phyloP scores from a whole-genome alignment of 192 early-diverging fungal genomes.

The Oehlia diaphana region DNA sequence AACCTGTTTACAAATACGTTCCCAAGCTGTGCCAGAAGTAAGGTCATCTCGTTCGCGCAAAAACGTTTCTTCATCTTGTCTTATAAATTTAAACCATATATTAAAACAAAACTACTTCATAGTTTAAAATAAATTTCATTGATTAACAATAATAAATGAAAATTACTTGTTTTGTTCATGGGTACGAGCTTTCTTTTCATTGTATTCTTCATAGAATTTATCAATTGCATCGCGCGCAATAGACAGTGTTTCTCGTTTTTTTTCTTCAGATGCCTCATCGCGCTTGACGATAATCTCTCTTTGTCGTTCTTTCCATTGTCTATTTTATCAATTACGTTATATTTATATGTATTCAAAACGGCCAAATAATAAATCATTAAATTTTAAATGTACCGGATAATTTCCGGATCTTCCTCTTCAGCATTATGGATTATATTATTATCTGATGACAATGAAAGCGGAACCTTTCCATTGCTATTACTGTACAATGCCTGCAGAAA shows the following conservation, averaged over 20 bases:
- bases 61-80: constrained; percentile 44
- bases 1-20: constrained; percentile 66
- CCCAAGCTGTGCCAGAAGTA: constrained; percentile 68
- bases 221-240: constrained; percentile 69
- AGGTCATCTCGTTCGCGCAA: constrained; percentile 49
- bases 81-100: constrained; percentile 19
- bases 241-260: constrained; percentile 58
- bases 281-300: constrained; percentile 55
- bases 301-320: constrained; percentile 69
- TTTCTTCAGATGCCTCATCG: constrained; percentile 52
- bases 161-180: constrained; percentile 66
- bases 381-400: not conserved
- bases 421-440: not conserved
- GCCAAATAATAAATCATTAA: not conserved
- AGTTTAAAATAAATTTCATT: not conserved
- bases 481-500: not conserved
- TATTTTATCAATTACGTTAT: constrained; percentile 25
- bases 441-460: not conserved
- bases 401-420: constrained; percentile 2
- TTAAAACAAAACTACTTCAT: not conserved
- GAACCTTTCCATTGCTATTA: not conserved
- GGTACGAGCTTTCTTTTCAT: constrained; percentile 66
- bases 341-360: not conserved
- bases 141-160: not conserved
- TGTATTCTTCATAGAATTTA: constrained; percentile 81